Evolutionary conservation across 2,329 filamentous ascomycete genomes (phyloP), one percentile per base, ranked within the genome.

Genomic region (Whalleya microplaca): DNA sequence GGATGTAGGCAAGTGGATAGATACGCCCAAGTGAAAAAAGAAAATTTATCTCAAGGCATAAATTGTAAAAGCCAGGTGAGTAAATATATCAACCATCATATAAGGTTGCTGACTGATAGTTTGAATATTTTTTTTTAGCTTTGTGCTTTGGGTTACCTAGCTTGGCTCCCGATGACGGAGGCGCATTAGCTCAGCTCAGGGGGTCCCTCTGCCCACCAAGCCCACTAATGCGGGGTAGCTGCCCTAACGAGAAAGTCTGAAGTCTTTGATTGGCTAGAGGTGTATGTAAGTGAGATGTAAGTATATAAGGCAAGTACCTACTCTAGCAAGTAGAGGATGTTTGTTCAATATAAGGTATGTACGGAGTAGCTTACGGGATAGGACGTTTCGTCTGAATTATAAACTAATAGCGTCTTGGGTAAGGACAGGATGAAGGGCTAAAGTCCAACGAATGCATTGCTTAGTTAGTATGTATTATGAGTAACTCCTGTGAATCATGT

Each of bases 81-180:
- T 37, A 14, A 27, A 37, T 37, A 37, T 12, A 12, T 14, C 21
- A 29, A 49, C 41, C 51, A 55, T 53, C n/a, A 7, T 6, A 41
- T 9, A 16, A 5, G 32, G 10, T 10, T 40, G 51, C 44, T 52
- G 54, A 52, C 44, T 53, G 47, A 46, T 45, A 40, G 57, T 46
- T 56, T 59, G 51, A 48, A 62, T 58, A 56, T 58, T 62, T 62
- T 60, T 48, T 62, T 62, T 60, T 48, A 50, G 49, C 50, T 58
- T 52, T 58, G 57, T 59, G 53, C 41, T 53, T 37, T 37, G 7
- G 32, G 32, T 29, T 12, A 29, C 32, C 32, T 46, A 47, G 48
- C 41, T 54, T 47, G 55, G 51, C 57, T 9, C 50, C 60, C 60
- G 60, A 63, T 61, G 57, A 63, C 60, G 57, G 60, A 61, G 58